These are phyloP conservation scores for Capsella rubella DNA, from an alignment of 441 rosid genomes.

Conservation along the genomic window DNA sequence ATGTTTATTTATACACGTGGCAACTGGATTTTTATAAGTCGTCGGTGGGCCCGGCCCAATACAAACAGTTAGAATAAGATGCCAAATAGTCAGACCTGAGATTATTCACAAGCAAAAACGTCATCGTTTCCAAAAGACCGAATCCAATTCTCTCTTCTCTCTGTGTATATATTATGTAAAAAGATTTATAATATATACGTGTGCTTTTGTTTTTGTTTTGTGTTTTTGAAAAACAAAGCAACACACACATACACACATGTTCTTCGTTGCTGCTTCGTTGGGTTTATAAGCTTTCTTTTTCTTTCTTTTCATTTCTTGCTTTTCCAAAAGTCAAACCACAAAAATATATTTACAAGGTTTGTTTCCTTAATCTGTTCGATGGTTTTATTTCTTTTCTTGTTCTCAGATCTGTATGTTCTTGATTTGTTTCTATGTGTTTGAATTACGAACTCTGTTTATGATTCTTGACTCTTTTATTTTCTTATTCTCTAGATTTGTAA, in stretches of 20 bases:
- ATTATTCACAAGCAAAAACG: constrained; percentile 25
- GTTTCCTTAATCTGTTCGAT: constrained; percentile 1
- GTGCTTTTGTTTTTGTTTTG: constrained; percentile 35
- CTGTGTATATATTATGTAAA: constrained; percentile 13
- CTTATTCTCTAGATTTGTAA: background rate
- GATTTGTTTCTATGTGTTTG: constrained; percentile 10
- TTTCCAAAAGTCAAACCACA: constrained; percentile 39
- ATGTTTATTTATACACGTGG: constrained; percentile 35
- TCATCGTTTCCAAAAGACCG: constrained; percentile 34
- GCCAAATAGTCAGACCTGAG: constrained; percentile 41
- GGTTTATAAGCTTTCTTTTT: constrained; percentile 33
- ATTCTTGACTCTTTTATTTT: background rate
- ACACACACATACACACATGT: constrained; percentile 28
- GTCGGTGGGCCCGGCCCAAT: constrained; percentile 37
- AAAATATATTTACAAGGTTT: constrained; percentile 25
- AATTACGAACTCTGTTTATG: background rate
- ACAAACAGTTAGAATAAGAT: constrained; percentile 40
- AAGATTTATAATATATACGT: constrained; percentile 8
- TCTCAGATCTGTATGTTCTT: constrained; percentile 39
- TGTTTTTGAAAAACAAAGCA: constrained; percentile 1
- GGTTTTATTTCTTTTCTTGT: background rate
- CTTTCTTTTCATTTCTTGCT: background rate
- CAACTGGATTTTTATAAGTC: constrained; percentile 31
- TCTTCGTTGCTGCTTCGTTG: constrained; percentile 44
- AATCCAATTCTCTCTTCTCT: constrained; percentile 34